Evolutionary conservation across 2,329 filamentous ascomycete genomes (phyloP).

Genomic region (Microthyrium microscopicum): DNA sequence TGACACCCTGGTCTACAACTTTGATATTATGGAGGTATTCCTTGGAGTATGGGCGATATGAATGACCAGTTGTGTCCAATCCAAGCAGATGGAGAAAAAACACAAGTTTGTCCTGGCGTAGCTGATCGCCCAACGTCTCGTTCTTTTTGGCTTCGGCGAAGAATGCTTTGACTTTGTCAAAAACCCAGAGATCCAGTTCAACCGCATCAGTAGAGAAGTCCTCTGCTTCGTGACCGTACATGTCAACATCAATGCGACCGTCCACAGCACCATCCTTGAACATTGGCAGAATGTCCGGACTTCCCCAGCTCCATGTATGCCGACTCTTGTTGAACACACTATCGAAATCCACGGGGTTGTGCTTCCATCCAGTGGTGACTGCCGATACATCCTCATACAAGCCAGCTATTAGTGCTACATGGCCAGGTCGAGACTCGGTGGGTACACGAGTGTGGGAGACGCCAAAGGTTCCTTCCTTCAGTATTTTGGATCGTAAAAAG

Average conservation of each 20-base stretch:
- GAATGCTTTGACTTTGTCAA: conserved; percentile 76
- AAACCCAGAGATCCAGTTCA: conserved; percentile 83
- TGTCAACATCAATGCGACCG: conserved; percentile 73
- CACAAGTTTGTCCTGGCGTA: conserved; percentile 73
- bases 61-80: conserved; percentile 78
- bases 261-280: conserved; percentile 85
- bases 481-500: conserved; percentile 74
- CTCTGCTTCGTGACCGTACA: conserved; percentile 69
- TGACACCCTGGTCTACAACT: conserved; percentile 77
- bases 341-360: conserved; percentile 96
- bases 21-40: conserved; percentile 94
- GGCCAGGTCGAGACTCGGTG: conserved; percentile 88
- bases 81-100: conserved; percentile 93
- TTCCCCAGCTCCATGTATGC: conserved; percentile 99
- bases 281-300: conserved; percentile 94
- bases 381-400: conserved; percentile 96
- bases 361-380: conserved; percentile 93
- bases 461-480: conserved; percentile 85
- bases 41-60: conserved; percentile 76
- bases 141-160: conserved; percentile 70
- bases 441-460: conserved; percentile 94
- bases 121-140: conserved; percentile 50
- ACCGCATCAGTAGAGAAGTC: conserved; percentile 76
- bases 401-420: conserved; percentile 91
- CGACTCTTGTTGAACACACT: conserved; percentile 94